phyloP scores from a whole-genome alignment of 116 monocot genomes.

The Trichopus zeylanicus region DNA sequence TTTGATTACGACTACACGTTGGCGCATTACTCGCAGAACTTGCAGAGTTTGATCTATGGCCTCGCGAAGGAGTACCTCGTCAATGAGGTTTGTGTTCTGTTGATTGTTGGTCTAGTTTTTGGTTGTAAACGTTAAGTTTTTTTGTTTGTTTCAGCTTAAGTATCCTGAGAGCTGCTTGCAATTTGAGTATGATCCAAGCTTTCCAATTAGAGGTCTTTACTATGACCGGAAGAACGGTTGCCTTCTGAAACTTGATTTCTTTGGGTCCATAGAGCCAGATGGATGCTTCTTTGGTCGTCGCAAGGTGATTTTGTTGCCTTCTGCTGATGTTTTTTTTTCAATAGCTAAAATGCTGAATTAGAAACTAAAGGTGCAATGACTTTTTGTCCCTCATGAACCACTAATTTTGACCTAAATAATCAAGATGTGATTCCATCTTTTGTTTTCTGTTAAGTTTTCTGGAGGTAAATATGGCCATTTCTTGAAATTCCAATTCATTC shows the following conservation, averaged over 20 bases:
- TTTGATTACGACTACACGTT: constrained; percentile 99
- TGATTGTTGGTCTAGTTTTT: background rate
- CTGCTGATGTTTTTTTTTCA: background rate
- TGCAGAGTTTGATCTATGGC: constrained; percentile 80
- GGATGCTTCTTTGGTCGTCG: constrained; percentile 88
- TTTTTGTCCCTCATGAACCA: no score
- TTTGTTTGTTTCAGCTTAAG: constrained; percentile 50
- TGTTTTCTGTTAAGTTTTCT: no score
- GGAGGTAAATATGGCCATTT: no score
- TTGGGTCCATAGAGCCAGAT: constrained; percentile 94
- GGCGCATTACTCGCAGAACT: constrained; percentile 75
- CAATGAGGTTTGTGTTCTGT: constrained; percentile 57
- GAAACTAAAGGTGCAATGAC: background rate
- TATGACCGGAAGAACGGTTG: constrained; percentile 86
- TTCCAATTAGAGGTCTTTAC: constrained; percentile 91
- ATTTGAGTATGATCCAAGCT: constrained; percentile 71
- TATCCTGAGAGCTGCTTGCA: constrained; percentile 87
- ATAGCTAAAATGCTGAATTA: background rate
- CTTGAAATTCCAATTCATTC: no score
- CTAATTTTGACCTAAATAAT: no score
- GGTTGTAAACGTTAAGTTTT: constrained; percentile 2
- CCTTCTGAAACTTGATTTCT: constrained; percentile 96
- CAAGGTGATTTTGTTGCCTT: constrained; percentile 40
- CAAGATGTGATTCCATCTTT: no score
- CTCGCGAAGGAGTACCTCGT: constrained; percentile 84